These are phyloP conservation scores for Roridomyces roridus DNA, from an alignment of 768 basidiomycete species.

Conservation along the genomic window DNA sequence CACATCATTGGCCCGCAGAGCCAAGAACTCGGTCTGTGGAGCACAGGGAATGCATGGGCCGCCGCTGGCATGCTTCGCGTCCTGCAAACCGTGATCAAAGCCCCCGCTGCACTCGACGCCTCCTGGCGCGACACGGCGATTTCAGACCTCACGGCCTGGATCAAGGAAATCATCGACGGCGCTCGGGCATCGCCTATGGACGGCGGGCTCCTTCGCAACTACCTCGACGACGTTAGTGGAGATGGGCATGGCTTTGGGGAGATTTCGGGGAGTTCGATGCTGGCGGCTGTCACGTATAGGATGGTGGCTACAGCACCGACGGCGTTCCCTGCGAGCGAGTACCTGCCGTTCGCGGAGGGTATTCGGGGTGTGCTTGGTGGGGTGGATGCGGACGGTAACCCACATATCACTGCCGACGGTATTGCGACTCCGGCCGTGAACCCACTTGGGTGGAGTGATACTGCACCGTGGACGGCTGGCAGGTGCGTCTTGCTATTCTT, in stretches of 20 bases:
- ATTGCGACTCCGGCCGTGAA: slow-evolving; percentile 45
- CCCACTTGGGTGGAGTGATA: slow-evolving; percentile 44
- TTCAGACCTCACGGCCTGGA: slow-evolving; percentile 31
- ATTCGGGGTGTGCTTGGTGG: slow-evolving; percentile 26
- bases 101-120: slow-evolving; percentile 35
- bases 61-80: slow-evolving; percentile 26
- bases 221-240: slow-evolving; percentile 39
- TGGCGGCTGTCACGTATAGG: slow-evolving; percentile 46
- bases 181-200: slow-evolving; percentile 37
- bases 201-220: slow-evolving; percentile 48
- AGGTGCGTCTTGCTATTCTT: slow-evolving; percentile 25
- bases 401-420: slow-evolving; percentile 36
- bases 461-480: slow-evolving; percentile 38
- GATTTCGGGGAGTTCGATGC: slow-evolving; percentile 47
- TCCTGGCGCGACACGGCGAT: slow-evolving; percentile 34
- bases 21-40: slow-evolving; percentile 28
- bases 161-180: no score
- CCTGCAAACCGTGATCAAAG: slow-evolving; percentile 48
- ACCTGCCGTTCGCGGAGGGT: slow-evolving; percentile 31
- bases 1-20: no score
- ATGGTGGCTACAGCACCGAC: slow-evolving; percentile 30
- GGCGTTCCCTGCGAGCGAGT: slow-evolving; percentile 25
- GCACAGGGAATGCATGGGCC: slow-evolving; percentile 30
- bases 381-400: neutral
- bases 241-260: slow-evolving; percentile 48